Evolutionary conservation across 2,329 filamentous ascomycete genomes (phyloP).

Genomic region (Fusarium sulawesiense): DNA sequence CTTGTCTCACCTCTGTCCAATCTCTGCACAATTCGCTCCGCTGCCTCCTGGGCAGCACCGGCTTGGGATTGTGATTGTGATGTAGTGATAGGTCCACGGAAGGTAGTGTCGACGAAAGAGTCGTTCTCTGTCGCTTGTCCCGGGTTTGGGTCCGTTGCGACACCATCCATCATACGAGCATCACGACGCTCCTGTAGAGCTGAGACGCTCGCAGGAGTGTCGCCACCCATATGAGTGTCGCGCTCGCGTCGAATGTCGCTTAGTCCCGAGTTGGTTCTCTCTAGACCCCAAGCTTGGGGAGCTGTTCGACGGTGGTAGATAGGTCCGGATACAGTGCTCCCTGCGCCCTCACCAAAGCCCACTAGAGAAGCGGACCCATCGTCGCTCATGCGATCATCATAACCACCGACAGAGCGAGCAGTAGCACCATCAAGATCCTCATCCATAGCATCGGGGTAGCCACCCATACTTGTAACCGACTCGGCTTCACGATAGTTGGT

Average conservation of each 20-base stretch:
- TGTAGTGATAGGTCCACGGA: slow-evolving; percentile 65
- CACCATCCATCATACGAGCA: slow-evolving; percentile 74
- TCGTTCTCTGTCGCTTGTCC: slow-evolving; percentile 63
- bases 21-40: slow-evolving; percentile 72
- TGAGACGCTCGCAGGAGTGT: slow-evolving; percentile 60
- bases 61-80: slow-evolving; percentile 43
- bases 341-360: slow-evolving; percentile 92
- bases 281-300: slow-evolving; percentile 59
- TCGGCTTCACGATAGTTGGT: slow-evolving; percentile 68
- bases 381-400: slow-evolving; percentile 83
- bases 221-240: slow-evolving; percentile 49
- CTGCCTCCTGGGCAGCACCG: slow-evolving; percentile 60
- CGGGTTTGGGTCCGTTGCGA: slow-evolving; percentile 66
- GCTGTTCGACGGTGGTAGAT: slow-evolving; percentile 69
- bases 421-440: slow-evolving; percentile 61
- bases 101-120: slow-evolving; percentile 73
- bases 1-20: slow-evolving; percentile 63
- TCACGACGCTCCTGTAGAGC: slow-evolving; percentile 66
- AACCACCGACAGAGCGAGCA: slow-evolving; percentile 61
- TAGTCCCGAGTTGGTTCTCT: slow-evolving; percentile 64
- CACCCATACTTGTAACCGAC: slow-evolving; percentile 67
- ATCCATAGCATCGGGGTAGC: slow-evolving; percentile 62
- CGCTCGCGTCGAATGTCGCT: slow-evolving; percentile 58
- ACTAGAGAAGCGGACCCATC: slow-evolving; percentile 86
- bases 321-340: slow-evolving; percentile 83